Percentiles rank a stretch among this genome's conserved stretches.
phyloP scores from a whole-genome alignment of 192 early-diverging fungal species.

The Coemansia sp. region DNA sequence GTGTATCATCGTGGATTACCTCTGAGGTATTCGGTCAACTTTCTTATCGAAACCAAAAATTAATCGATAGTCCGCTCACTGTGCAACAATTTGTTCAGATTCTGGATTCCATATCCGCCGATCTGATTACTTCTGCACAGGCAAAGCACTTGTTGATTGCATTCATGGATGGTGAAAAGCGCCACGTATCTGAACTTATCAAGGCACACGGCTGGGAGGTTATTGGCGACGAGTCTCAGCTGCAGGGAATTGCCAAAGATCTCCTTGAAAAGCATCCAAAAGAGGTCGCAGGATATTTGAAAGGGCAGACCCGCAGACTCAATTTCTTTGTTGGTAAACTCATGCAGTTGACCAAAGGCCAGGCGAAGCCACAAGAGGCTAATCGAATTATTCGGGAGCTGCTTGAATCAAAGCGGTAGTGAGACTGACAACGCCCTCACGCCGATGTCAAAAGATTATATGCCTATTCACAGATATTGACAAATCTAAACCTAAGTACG shows the following conservation, averaged over 20 bases:
- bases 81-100: conserved; percentile 60
- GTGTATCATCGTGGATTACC: conserved; percentile 55
- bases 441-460: background rate
- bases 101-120: conserved; percentile 60
- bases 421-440: background rate
- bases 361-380: conserved; percentile 70
- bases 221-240: conserved; percentile 32
- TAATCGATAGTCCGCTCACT: conserved; percentile 53
- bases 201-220: conserved; percentile 62
- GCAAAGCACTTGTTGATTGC: conserved; percentile 70
- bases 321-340: conserved; percentile 83
- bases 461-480: background rate
- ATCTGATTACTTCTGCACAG: conserved; percentile 60
- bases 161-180: conserved; percentile 66
- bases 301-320: conserved; percentile 65
- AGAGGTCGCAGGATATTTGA: conserved; percentile 61
- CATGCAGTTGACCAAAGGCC: conserved; percentile 76
- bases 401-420: conserved; percentile 14
- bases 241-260: conserved; percentile 15
- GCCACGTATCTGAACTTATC: conserved; percentile 59
- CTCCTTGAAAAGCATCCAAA: conserved; percentile 35
- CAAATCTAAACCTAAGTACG: background rate
- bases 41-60: conserved; percentile 31
- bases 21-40: conserved; percentile 57
- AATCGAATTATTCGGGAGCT: conserved; percentile 59